Evolutionary conservation across 1,139 yeast genomes (phyloP).

Genomic region (Taiozyma sp.): DNA sequence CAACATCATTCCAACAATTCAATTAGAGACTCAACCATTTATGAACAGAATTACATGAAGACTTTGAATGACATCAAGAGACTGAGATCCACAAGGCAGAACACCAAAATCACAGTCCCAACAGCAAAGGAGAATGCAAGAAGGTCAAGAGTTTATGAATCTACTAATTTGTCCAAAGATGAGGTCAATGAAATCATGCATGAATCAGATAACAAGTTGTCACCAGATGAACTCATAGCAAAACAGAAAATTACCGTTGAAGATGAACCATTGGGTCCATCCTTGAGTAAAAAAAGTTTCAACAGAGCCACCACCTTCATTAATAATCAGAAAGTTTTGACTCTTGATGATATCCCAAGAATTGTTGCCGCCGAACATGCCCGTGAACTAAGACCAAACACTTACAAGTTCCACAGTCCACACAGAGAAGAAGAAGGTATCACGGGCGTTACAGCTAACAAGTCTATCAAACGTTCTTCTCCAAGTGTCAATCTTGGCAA

Average conservation of each 20-base stretch:
- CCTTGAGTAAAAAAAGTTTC: slow-evolving; percentile 23
- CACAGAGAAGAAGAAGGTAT: slow-evolving; percentile 30
- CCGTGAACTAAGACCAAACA: slow-evolving; percentile 83
- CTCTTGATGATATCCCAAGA: slow-evolving; percentile 93
- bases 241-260: slow-evolving; percentile 23
- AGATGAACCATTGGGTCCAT: slow-evolving; percentile 22
- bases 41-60: slow-evolving; percentile 51
- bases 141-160: slow-evolving; percentile 46
- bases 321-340: slow-evolving; percentile 77
- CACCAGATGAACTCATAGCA: slow-evolving; percentile 17
- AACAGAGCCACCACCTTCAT: slow-evolving; percentile 24
- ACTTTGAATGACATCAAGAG: slow-evolving; percentile 76
- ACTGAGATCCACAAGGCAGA: slow-evolving; percentile 68
- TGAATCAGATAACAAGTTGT: slow-evolving; percentile 1
- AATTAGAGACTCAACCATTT: not conserved
- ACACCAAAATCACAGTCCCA: slow-evolving; percentile 54
- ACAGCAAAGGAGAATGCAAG: slow-evolving; percentile 48
- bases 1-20: not conserved
- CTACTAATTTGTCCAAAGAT: slow-evolving; percentile 16
- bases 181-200: slow-evolving; percentile 5
- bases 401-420: slow-evolving; percentile 62
- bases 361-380: slow-evolving; percentile 98
- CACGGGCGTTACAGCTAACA: slow-evolving; percentile 27
- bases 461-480: slow-evolving; percentile 15
- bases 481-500: slow-evolving; percentile 6